A percentile compares a stretch with the other conserved stretches of the same genome.
Evolutionary conservation across 331 rosid genomes (phyloP).

Genomic region (Quercus phellos): DNA sequence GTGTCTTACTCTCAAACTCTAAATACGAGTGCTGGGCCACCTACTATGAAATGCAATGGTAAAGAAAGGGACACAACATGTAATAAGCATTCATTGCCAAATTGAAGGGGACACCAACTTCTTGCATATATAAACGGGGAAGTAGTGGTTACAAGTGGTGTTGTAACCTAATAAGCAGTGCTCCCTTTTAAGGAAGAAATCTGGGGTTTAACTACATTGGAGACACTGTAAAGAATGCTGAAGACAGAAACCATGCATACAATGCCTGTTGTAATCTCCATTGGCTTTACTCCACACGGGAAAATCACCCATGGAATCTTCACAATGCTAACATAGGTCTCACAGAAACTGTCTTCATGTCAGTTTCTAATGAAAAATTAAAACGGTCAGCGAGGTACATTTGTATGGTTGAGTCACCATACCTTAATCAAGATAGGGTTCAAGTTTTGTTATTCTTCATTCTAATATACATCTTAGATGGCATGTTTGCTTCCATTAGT

Average conservation of each 20-base stretch:
- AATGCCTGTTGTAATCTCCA: conserved; percentile 11
- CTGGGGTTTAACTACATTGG: neutral
- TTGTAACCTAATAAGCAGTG: neutral
- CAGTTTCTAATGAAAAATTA: conserved; percentile 15
- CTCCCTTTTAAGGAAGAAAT: neutral
- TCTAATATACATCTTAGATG: conserved; percentile 11
- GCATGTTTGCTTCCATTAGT: conserved; percentile 1
- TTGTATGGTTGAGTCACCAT: conserved; percentile 15
- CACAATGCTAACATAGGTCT: neutral
- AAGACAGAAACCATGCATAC: conserved; percentile 1
- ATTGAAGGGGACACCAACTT: neutral
- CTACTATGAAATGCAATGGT: too few relatives aligned
- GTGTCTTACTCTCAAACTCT: too few relatives aligned
- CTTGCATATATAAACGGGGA: too few relatives aligned
- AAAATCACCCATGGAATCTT: neutral
- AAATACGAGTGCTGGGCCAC: too few relatives aligned
- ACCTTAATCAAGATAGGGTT: conserved; percentile 7
- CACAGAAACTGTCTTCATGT: neutral
- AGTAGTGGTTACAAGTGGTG: too few relatives aligned
- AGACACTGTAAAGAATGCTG: neutral
- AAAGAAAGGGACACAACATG: too few relatives aligned
- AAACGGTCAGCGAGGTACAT: conserved; percentile 12
- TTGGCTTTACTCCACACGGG: conserved; percentile 6
- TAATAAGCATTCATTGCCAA: neutral
- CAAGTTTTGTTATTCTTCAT: conserved; percentile 8